Percentiles rank a stretch among this genome's conserved stretches.
Conservation (phyloP, 225 moss, liverwort and hornwort species). For the Physcomitrium patens region DNA sequence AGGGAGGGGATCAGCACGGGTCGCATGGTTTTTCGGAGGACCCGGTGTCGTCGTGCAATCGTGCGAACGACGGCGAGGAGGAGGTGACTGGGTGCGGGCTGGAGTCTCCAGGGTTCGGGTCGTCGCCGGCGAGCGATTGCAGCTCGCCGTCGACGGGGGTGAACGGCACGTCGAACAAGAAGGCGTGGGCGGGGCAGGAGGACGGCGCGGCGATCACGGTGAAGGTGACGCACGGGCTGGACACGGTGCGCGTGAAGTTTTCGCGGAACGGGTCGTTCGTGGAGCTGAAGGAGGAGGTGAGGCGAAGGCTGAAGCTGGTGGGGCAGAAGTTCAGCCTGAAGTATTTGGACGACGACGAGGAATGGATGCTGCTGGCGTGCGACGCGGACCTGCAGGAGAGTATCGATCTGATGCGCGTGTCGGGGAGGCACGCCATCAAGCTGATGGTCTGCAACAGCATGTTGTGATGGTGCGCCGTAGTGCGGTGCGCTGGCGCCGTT, state of each 20-base stretch:
- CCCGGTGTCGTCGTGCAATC: constrained; percentile 54
- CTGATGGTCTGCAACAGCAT: constrained; percentile 63
- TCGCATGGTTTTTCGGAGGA: constrained; percentile 35
- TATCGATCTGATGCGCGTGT: constrained; percentile 71
- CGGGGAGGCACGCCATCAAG: constrained; percentile 75
- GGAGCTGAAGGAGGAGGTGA: constrained; percentile 76
- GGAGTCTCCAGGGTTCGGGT: constrained; percentile 66
- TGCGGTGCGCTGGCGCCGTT: not conserved
- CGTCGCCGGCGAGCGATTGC: constrained; percentile 80
- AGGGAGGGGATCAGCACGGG: constrained; percentile 36
- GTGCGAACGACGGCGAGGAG: constrained; percentile 49
- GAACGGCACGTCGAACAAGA: constrained; percentile 55
- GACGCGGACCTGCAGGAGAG: constrained; percentile 90
- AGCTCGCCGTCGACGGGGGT: constrained; percentile 85
- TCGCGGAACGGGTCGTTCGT: constrained; percentile 45
- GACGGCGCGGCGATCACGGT: constrained; percentile 48
- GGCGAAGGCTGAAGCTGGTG: constrained; percentile 64
- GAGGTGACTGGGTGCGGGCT: constrained; percentile 52
- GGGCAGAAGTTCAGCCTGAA: constrained; percentile 66
- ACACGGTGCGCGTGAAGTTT: constrained; percentile 91
- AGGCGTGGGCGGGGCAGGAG: constrained; percentile 43
- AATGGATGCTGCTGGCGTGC: constrained; percentile 83
- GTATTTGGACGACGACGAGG: constrained; percentile 90
- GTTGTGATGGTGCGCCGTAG: constrained; percentile 4
- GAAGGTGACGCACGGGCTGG: constrained; percentile 74